These are phyloP conservation scores for Rutstroemia sp. DNA, from an alignment of 2,329 filamentous ascomycete species.

Conservation along the genomic window DNA sequence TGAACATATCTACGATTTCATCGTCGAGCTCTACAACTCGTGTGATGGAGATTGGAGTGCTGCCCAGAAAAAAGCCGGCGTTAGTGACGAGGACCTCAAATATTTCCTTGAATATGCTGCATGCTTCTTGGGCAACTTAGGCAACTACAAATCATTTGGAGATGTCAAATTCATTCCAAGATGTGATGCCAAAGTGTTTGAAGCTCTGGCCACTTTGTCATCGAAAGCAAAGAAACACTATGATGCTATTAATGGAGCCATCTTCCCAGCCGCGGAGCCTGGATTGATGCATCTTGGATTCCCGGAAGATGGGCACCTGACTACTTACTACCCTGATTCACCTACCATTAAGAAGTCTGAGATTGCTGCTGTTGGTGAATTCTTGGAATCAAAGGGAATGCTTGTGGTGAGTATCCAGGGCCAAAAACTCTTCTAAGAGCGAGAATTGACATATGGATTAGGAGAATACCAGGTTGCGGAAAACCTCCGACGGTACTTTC, in stretches of 20 bases:
- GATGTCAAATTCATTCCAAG: constrained; percentile 78
- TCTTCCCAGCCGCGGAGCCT: constrained; percentile 60
- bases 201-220: constrained; percentile 53
- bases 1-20: constrained; percentile 74
- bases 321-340: constrained; percentile 75
- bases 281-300: constrained; percentile 70
- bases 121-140: constrained; percentile 63
- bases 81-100: constrained; percentile 56
- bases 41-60: constrained; percentile 63
- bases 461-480: constrained; percentile 71
- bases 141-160: constrained; percentile 84
- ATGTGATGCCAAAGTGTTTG: constrained; percentile 55
- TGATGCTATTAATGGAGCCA: constrained; percentile 60
- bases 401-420: constrained; percentile 37
- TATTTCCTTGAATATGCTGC: constrained; percentile 70
- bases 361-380: constrained; percentile 64
- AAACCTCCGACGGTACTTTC: constrained; percentile 55
- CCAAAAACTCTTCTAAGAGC: neutral
- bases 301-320: constrained; percentile 67
- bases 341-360: constrained; percentile 66
- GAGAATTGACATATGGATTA: constrained; percentile 17
- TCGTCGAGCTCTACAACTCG: constrained; percentile 61
- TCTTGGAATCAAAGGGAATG: constrained; percentile 64
- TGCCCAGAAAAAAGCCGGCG: constrained; percentile 55
- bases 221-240: constrained; percentile 57